Percentiles rank a stretch among this genome's conserved stretches.
phyloP scores from a whole-genome alignment of 1,284 basidiomycete species.

The Ceratobasidium sp. region DNA sequence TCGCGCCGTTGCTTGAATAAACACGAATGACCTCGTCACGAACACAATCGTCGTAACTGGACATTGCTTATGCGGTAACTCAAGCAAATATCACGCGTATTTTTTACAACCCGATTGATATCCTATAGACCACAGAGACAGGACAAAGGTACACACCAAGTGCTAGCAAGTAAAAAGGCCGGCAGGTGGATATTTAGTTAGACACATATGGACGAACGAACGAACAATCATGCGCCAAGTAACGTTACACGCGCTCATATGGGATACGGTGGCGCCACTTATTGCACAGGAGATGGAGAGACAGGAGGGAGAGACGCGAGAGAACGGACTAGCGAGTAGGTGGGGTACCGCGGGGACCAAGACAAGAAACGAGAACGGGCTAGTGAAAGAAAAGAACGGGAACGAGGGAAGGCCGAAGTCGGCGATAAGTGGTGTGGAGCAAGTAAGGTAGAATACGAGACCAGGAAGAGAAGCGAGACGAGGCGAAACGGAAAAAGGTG shows the following conservation, averaged over 20 bases:
- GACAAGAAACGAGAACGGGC: conserved; percentile 30
- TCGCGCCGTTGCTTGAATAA: too few relatives aligned
- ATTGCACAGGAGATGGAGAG: conserved; percentile 32
- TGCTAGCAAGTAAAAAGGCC: conserved; percentile 5
- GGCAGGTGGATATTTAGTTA: conserved; percentile 30
- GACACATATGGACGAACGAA: conserved; percentile 39
- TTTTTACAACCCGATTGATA: conserved; percentile 36
- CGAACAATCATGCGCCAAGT: conserved; percentile 25
- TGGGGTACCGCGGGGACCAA: conserved; percentile 36
- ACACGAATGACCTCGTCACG: too few relatives aligned
- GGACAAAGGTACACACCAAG: conserved; percentile 31
- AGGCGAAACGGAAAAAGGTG: background rate
- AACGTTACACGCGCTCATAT: background rate
- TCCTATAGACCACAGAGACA: conserved; percentile 41
- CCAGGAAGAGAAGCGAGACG: conserved; percentile 17
- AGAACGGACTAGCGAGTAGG: conserved; percentile 34
- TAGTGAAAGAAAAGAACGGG: conserved; percentile 6
- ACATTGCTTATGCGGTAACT: too few relatives aligned
- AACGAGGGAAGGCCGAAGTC: background rate
- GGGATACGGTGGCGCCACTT: conserved; percentile 21
- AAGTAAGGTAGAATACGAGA: conserved; percentile 20
- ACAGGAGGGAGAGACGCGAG: conserved; percentile 30
- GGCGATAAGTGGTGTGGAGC: conserved; percentile 36
- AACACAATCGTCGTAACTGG: too few relatives aligned
- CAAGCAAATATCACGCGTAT: too few relatives aligned